Evolutionary conservation across 2,329 filamentous ascomycete species (phyloP).

Genomic region (Ophiognomonia clavigignenti-juglandacearum): DNA sequence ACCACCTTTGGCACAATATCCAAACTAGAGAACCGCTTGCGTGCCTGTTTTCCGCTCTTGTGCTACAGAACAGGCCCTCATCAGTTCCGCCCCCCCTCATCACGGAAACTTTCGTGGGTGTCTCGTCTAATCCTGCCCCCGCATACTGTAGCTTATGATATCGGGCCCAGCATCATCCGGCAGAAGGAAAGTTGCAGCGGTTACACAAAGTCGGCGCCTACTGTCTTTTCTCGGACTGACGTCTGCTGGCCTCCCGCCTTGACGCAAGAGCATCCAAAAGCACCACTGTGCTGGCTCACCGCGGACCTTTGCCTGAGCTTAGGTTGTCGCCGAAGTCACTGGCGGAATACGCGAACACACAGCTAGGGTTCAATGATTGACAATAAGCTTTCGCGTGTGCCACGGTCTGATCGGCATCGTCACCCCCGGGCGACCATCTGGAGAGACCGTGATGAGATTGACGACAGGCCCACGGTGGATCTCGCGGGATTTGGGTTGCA

Average conservation of each 20-base stretch:
- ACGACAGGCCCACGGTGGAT: no score
- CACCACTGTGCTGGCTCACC: not conserved
- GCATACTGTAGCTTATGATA: not conserved
- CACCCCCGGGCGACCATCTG: no score
- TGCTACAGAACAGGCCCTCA: slow-evolving; percentile 1
- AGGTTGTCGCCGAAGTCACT: no score
- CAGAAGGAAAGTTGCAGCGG: not conserved
- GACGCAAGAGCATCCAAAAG: not conserved
- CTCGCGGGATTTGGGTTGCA: no score
- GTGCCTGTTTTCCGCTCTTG: slow-evolving; percentile 3
- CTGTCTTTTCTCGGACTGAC: not conserved
- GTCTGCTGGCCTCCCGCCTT: not conserved
- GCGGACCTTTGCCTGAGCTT: not conserved
- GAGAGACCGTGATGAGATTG: no score
- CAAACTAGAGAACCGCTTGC: not conserved
- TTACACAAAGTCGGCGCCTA: not conserved
- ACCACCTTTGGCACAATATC: no score
- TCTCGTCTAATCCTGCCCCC: slow-evolving; percentile 5
- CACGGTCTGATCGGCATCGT: no score
- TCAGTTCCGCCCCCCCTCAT: slow-evolving; percentile 6
- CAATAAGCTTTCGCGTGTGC: no score
- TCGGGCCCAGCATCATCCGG: not conserved
- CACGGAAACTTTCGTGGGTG: not conserved
- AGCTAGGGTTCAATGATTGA: no score
- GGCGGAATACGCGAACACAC: no score